These are phyloP conservation scores for Termitomyces sp. DNA, from an alignment of 768 basidiomycete species.

Conservation along the genomic window DNA sequence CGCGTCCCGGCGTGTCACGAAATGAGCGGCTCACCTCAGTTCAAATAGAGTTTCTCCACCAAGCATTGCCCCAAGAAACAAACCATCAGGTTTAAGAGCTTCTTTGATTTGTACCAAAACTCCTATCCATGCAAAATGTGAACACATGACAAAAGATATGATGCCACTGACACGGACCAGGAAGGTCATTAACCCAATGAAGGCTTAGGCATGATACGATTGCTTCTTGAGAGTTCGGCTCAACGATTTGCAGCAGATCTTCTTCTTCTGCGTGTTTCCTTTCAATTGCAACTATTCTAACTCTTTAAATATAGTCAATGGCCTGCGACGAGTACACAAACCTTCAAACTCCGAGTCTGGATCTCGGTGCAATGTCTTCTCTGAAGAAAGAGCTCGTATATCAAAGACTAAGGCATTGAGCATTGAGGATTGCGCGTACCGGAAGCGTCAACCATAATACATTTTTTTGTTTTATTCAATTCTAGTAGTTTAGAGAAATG, in stretches of 20 bases:
- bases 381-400: conserved; percentile 34
- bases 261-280: conserved; percentile 86
- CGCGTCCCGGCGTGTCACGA: background rate
- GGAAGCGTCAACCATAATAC: conserved; percentile 84
- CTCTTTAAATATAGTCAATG: background rate
- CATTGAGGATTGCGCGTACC: conserved; percentile 40
- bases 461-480: conserved; percentile 59
- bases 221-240: conserved; percentile 80
- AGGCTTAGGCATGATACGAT: conserved; percentile 88
- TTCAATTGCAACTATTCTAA: conserved; percentile 62
- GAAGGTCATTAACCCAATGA: conserved; percentile 98
- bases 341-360: conserved; percentile 79
- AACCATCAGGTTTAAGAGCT: conserved; percentile 83
- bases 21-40: conserved; percentile 61
- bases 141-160: background rate
- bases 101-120: conserved; percentile 83
- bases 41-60: conserved; percentile 97
- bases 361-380: conserved; percentile 70
- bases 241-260: conserved; percentile 59
- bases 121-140: conserved; percentile 39
- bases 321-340: conserved; percentile 24
- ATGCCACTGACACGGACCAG: conserved; percentile 48
- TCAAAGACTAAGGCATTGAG: background rate
- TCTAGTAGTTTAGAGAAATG: conserved; percentile 87
- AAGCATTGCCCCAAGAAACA: conserved; percentile 92